Evolutionary conservation across 1,284 basidiomycete species (phyloP), one percentile per base, ranked within the genome.

Genomic region (Ceratobasidium sp.): DNA sequence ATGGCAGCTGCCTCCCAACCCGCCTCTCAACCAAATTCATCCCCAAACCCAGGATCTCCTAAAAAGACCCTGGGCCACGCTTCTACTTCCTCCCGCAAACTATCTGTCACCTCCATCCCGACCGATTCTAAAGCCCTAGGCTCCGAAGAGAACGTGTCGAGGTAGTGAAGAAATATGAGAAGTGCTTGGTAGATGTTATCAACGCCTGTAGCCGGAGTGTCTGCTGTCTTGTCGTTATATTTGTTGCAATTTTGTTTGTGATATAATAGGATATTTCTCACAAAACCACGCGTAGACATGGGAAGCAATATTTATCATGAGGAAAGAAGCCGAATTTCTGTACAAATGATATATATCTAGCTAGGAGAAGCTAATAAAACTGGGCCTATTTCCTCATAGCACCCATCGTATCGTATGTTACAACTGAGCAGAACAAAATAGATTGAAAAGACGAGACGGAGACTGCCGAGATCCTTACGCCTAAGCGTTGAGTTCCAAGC

Each of bases 1-100:
- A 81, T 98, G 74, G 94, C 96, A 8, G 78, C 79, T n/a, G 57
- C 75, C 1, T 41, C 77, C 21, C 57, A 57, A 23, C 23, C 70
- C 9, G 41, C 38, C 18, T 38, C 57, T 3, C 63, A 67, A 43
- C 21, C 63, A 4, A 7, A 46, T 7, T 21, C 32, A 38, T 67
- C 63, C 32, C 35, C 52, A 55, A 55, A 49, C 16, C 63, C 63
- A n/a, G 49, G 23, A 43, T 21, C 35, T 30, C 54, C 54, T 16
- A 57, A 57, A 57, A 30, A 13, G 5, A 57, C 47, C 63, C 49
- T 54, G n/a, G 63, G 49, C 18, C 63, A 55, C 14, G 50, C 50
- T 38, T 38, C 49, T 11, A 41, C 30, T 14, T n/a, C 63, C 11
- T 67, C 63, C 8, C 63, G 63, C 49, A 50, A 67, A 18, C 38